Conservation (phyloP, 192 early-diverging fungal species). For the Coemansia sp. region DNA sequence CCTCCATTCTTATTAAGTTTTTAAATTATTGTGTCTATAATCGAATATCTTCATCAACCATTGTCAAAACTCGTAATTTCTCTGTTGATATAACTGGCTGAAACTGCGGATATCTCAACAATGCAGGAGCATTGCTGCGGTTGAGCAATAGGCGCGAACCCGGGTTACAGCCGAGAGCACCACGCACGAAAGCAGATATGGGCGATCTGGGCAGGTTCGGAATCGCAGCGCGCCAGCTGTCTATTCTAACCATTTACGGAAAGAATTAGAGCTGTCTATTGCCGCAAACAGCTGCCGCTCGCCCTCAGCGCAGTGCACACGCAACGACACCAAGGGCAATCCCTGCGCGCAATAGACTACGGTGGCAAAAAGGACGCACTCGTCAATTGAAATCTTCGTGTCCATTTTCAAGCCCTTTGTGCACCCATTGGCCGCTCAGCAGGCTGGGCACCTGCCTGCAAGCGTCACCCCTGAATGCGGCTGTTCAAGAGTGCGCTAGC, state of each 20-base stretch:
- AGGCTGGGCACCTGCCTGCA: neutral
- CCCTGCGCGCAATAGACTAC: neutral
- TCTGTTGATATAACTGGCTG: neutral
- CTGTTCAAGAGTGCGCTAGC: neutral
- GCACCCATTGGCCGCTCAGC: conserved; percentile 1
- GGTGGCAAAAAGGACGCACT: neutral
- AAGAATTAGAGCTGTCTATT: neutral
- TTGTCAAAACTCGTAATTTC: neutral
- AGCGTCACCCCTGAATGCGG: conserved; percentile 4
- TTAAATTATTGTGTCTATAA: neutral
- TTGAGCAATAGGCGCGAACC: neutral
- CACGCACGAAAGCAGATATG: neutral
- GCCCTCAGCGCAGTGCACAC: neutral
- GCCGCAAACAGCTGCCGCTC: neutral
- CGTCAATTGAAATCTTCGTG: neutral
- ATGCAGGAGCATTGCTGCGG: neutral
- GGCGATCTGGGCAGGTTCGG: neutral
- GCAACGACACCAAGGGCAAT: neutral
- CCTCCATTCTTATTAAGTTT: neutral
- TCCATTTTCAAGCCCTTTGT: conserved; percentile 5
- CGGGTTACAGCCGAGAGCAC: neutral
- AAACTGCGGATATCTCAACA: neutral
- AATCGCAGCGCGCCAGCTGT: neutral
- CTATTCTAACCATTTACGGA: neutral
- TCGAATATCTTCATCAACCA: neutral